A percentile compares a stretch with the other conserved stretches of the same genome.
phyloP scores from a whole-genome alignment of 1,139 yeast species.

The Candida sojae region DNA sequence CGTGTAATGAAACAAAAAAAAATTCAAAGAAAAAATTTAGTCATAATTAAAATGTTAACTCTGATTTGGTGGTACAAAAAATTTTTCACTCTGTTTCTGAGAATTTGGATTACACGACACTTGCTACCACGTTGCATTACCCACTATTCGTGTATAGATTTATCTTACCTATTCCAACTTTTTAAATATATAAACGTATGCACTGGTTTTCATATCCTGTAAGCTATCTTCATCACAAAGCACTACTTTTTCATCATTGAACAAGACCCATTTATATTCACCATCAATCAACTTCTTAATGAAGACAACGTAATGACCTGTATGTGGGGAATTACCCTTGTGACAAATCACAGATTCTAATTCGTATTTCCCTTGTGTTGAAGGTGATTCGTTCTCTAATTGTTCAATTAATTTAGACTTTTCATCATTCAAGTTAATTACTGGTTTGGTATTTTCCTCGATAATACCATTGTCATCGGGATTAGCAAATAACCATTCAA shows the following conservation, averaged over 20 bases:
- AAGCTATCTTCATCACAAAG: slow-evolving; percentile 62
- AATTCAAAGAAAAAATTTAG: not conserved
- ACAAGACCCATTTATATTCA: slow-evolving; percentile 71
- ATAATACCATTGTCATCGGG: slow-evolving; percentile 60
- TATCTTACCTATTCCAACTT: slow-evolving; percentile 1
- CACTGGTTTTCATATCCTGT: slow-evolving; percentile 62
- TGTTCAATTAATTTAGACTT: slow-evolving; percentile 18
- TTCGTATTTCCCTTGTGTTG: slow-evolving; percentile 36
- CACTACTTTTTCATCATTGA: slow-evolving; percentile 93
- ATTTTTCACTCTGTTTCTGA: too few relatives aligned
- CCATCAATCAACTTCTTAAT: slow-evolving; percentile 47
- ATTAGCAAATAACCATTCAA: slow-evolving; percentile 85
- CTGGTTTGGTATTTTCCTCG: slow-evolving; percentile 16
- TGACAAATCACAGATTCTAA: slow-evolving; percentile 84
- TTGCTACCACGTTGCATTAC: not conserved
- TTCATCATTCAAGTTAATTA: slow-evolving; percentile 24
- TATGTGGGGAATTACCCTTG: slow-evolving; percentile 90
- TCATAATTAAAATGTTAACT: not conserved
- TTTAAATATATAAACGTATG: slow-evolving; percentile 60
- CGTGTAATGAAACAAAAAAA: not conserved
- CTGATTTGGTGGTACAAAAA: not conserved
- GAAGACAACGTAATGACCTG: slow-evolving; percentile 95
- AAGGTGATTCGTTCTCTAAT: slow-evolving; percentile 12
- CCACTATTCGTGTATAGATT: not conserved
- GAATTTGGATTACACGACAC: too few relatives aligned